These are phyloP conservation scores for Ilex aquifolium DNA, from an alignment of 257 asterid genomes.

Conservation along the genomic window DNA sequence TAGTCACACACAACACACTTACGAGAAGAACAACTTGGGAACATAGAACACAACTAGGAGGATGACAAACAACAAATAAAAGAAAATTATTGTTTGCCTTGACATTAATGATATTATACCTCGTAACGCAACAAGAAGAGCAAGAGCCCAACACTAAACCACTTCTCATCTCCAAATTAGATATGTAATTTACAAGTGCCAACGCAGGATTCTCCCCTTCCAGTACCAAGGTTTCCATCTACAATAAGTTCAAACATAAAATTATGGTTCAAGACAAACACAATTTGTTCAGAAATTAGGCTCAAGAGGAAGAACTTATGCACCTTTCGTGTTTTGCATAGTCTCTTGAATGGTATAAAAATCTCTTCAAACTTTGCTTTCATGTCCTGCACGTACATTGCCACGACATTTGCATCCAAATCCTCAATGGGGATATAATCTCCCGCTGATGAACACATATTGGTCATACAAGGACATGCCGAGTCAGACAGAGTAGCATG, in stretches of 20 bases:
- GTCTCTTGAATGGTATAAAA: slow-evolving; percentile 39
- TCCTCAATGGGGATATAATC: slow-evolving; percentile 45
- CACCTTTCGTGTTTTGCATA: slow-evolving; percentile 39
- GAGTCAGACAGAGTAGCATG: not conserved
- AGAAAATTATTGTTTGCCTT: not conserved
- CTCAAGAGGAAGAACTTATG: slow-evolving; percentile 6
- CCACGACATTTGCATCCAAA: slow-evolving; percentile 51
- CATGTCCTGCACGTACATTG: slow-evolving; percentile 48
- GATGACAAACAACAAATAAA: not conserved
- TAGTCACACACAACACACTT: not conserved
- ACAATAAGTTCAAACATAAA: slow-evolving; percentile 12
- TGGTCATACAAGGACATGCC: slow-evolving; percentile 1
- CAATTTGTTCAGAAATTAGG: slow-evolving; percentile 8
- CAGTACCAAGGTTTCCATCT: slow-evolving; percentile 62
- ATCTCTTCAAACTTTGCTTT: slow-evolving; percentile 50
- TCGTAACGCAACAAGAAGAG: slow-evolving; percentile 42
- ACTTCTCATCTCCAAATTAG: slow-evolving; percentile 38
- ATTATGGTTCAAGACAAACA: slow-evolving; percentile 10
- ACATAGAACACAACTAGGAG: slow-evolving; percentile 1
- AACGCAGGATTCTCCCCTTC: slow-evolving; percentile 80
- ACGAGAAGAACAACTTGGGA: not conserved
- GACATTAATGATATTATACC: slow-evolving; percentile 31
- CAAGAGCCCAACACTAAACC: slow-evolving; percentile 72
- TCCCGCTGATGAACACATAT: slow-evolving; percentile 51
- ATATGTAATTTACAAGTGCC: slow-evolving; percentile 49